phyloP scores from a whole-genome alignment of 2,329 filamentous ascomycete genomes.

The Emergomyces africanus region DNA sequence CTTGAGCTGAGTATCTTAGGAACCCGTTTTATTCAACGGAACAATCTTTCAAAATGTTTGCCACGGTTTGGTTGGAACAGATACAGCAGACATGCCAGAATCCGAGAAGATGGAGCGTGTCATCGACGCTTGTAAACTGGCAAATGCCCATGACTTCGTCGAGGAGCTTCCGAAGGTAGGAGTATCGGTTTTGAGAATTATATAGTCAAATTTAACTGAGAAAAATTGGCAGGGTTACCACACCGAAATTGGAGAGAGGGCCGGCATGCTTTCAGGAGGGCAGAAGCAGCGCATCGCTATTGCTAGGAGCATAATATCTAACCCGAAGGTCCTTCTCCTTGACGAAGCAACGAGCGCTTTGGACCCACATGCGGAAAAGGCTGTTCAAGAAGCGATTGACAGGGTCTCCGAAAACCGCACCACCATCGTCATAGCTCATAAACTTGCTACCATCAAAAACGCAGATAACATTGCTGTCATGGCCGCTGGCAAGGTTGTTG shows the following conservation, averaged over 20 bases:
- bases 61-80: constrained; percentile 66
- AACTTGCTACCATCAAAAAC: constrained; percentile 73
- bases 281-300: constrained; percentile 89
- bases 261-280: constrained; percentile 73
- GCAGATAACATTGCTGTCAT: constrained; percentile 89
- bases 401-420: constrained; percentile 65
- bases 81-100: constrained; percentile 48
- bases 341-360: constrained; percentile 81
- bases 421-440: constrained; percentile 79
- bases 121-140: constrained; percentile 60
- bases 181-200: neutral
- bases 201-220: neutral
- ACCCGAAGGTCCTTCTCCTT: constrained; percentile 72
- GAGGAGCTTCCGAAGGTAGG: constrained; percentile 50
- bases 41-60: constrained; percentile 71
- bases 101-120: constrained; percentile 55
- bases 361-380: constrained; percentile 74
- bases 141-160: constrained; percentile 84
- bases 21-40: constrained; percentile 69
- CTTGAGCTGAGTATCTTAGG: constrained; percentile 41
- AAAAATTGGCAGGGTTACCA: constrained; percentile 49
- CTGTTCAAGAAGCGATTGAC: constrained; percentile 75
- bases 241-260: constrained; percentile 76
- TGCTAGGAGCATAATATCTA: constrained; percentile 67
- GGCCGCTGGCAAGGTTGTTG: constrained; percentile 63